Evolutionary conservation across 1,284 basidiomycete genomes (phyloP).

Genomic region (Rhodotorula sp.): DNA sequence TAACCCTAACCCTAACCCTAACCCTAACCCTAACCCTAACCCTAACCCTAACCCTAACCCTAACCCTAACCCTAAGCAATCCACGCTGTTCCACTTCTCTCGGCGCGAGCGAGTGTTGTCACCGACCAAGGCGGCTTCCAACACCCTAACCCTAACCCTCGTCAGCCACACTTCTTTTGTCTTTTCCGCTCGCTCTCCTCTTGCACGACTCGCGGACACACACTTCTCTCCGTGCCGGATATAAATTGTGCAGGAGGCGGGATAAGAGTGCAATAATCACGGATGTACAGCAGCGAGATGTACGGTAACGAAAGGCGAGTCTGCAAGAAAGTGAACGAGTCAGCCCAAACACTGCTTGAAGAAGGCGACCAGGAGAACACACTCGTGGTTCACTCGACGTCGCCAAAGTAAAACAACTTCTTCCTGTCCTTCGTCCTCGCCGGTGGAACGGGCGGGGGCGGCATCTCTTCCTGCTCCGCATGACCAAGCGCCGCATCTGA

Average conservation of each 20-base stretch:
- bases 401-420: conserved; percentile 11
- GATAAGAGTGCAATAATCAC: too few species aligned
- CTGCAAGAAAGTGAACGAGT: too few species aligned
- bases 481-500: neutral
- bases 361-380: neutral
- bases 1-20: conserved; percentile 17
- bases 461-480: neutral
- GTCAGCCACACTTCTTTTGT: too few species aligned
- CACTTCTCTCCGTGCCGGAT: too few species aligned
- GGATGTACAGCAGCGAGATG: too few species aligned
- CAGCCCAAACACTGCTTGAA: too few species aligned
- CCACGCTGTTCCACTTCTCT: too few species aligned
- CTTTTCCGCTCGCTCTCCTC: too few species aligned
- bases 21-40: conserved; percentile 18
- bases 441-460: neutral
- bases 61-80: conserved; percentile 10
- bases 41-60: conserved; percentile 9
- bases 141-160: neutral
- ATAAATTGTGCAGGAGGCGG: too few species aligned
- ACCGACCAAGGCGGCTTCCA: neutral
- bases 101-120: neutral
- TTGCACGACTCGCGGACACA: too few species aligned
- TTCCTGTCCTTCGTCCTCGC: conserved; percentile 2
- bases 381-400: neutral
- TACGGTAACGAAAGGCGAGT: too few species aligned